These are phyloP conservation scores for Shiraia bambusicola DNA, from an alignment of 2,329 filamentous ascomycete species.

Conservation along the genomic window DNA sequence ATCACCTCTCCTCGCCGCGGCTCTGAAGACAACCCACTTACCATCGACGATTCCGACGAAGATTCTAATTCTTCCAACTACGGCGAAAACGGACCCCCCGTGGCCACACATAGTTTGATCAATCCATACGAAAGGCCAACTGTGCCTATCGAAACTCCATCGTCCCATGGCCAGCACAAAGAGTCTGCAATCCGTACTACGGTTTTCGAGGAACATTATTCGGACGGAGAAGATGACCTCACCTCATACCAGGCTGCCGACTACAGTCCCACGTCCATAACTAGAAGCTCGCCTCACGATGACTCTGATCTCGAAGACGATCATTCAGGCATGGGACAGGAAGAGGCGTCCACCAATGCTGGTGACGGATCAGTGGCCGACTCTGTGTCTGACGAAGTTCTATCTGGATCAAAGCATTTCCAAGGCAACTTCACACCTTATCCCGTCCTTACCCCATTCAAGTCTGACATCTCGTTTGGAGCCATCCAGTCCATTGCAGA, in stretches of 20 bases:
- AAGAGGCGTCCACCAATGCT: no score
- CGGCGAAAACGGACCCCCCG: slow-evolving; percentile 10
- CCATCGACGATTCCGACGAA: slow-evolving; percentile 32
- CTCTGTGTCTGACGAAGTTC: no score
- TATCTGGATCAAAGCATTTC: background rate
- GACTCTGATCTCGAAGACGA: no score
- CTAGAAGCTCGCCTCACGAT: slow-evolving; percentile 1
- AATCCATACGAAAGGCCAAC: slow-evolving; percentile 4
- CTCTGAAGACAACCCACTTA: slow-evolving; percentile 31
- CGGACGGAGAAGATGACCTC: slow-evolving; percentile 2
- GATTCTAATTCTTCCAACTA: slow-evolving; percentile 7
- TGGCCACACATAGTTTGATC: slow-evolving; percentile 9
- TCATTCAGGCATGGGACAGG: no score
- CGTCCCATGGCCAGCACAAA: background rate
- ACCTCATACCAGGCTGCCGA: background rate
- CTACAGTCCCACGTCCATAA: background rate
- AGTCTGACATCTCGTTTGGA: background rate
- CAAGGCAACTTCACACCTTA: background rate
- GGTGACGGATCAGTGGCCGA: no score
- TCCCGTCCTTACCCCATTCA: background rate
- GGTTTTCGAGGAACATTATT: slow-evolving; percentile 6
- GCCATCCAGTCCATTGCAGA: background rate
- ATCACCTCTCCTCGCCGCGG: slow-evolving; percentile 15
- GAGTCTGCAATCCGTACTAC: slow-evolving; percentile 1
- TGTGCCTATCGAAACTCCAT: background rate